Base-by-base conservation (phyloP, 106 monocot species). In the Cymbidium sinense region DNA sequence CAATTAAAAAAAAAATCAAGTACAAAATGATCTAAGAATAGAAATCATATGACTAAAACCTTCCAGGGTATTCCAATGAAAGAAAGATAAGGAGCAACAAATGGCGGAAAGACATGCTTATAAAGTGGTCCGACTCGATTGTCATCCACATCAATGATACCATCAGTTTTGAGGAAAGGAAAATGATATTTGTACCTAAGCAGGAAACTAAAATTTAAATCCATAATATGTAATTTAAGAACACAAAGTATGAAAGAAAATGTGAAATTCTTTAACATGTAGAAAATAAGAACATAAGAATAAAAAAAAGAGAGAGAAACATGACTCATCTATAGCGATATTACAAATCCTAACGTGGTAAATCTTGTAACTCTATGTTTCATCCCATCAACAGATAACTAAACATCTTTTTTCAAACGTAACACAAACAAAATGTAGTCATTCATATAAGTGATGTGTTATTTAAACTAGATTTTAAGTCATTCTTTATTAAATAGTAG, bases 11-110 rank as follows among this genome's bases (percentile, higher is more conserved):
- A 37, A 20, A 5, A 74, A 74, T 44, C 3, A 27, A 74, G 25
- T 43, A 25, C 69, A 74, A 20, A 15, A 74, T 74, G 74, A 74
- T 21, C 74, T 1, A 5, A 34, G 10, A 74, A 41, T 28, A 74
- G 9, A 73, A 19, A 74, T 35, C 25, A 44, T 21, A 35, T 33
- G 30, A 64, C 1, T 7, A 21, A 70, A 39, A 98, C 99, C 95
- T 92, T 99, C 90, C 88, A 95, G 43, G 95, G 94, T 67, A 99
- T 5, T 75, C 99, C 99, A 77, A 99, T 82, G 84, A 95, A 99
- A 50, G 94, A 92, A 77, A 99, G 89, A 23, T 29, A 79, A 19
- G 99, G 99, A 8, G 92, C 84, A 17, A 89, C 73, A 21, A 51
- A 47, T 20, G 92, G 99, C 35, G 90, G 95, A 76, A 95, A 99